phyloP scores from a whole-genome alignment of 2,329 filamentous ascomycete species.

The Madurella mycetomatis region DNA sequence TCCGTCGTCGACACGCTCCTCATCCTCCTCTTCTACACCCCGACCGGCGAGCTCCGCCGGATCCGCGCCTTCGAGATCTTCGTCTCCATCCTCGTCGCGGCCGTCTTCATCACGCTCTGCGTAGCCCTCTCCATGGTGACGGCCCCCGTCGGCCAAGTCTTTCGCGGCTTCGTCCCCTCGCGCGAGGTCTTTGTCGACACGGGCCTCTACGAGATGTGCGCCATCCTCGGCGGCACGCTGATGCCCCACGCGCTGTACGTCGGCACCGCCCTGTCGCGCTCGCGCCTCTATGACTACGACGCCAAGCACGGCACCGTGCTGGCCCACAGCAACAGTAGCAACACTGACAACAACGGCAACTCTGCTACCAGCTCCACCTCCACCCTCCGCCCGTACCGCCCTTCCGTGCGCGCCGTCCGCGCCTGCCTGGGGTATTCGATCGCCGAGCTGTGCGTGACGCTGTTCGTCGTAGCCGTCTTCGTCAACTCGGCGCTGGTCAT shows the following conservation, averaged over 20 bases:
- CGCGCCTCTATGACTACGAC: slow-evolving; percentile 62
- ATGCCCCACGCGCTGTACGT: slow-evolving; percentile 68
- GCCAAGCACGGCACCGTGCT: slow-evolving; percentile 48
- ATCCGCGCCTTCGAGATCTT: slow-evolving; percentile 61
- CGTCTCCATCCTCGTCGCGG: slow-evolving; percentile 60
- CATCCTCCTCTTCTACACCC: slow-evolving; percentile 63
- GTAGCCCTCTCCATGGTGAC: slow-evolving; percentile 63
- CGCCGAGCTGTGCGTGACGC: slow-evolving; percentile 63
- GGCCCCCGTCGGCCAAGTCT: slow-evolving; percentile 54
- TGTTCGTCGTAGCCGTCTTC: slow-evolving; percentile 80
- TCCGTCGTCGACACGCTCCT: slow-evolving; percentile 65
- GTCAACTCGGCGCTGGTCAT: slow-evolving; percentile 81
- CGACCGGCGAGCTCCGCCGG: slow-evolving; percentile 54
- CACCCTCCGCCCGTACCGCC: slow-evolving; percentile 59
- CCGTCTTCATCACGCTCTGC: slow-evolving; percentile 66
- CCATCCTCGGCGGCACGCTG: slow-evolving; percentile 71
- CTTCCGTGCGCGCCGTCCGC: slow-evolving; percentile 67
- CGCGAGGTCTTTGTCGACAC: slow-evolving; percentile 52
- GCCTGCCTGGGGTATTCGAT: slow-evolving; percentile 71
- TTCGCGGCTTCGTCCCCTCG: slow-evolving; percentile 62
- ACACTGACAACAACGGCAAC: slow-evolving; percentile 25
- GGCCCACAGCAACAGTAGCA: slow-evolving; percentile 31
- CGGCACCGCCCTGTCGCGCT: slow-evolving; percentile 65
- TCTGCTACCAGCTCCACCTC: slow-evolving; percentile 20
- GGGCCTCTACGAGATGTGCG: slow-evolving; percentile 64